Base-by-base conservation (phyloP, 129 eudicot species). In the Deinandra increscens region DNA sequence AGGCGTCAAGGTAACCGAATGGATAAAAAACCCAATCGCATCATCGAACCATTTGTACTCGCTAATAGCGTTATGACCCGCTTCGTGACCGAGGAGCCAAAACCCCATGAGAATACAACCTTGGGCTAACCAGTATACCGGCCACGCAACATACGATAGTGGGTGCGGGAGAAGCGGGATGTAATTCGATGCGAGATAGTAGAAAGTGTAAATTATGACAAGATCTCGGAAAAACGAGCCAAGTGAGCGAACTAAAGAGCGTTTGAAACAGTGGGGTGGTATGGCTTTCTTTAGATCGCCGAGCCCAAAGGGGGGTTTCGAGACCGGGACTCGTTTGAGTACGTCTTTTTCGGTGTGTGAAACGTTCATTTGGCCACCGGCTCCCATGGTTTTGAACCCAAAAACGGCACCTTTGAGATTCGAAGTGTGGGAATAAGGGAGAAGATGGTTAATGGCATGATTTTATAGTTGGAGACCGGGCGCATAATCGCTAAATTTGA, bases 241-340 rank as follows among this genome's bases (percentile, higher is more conserved):
- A 29, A 77, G 44, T 1, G 81, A 77, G n/a, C 76, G 61, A 23
- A 54, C 4, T 9, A 70, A 70, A 7, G 76, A 77, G 1, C 77
- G 81, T 53, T 70, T 62, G 42, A 77, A 77, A 54, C 77, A 77
- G 26, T 77, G 81, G 1, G 81, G 81, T 49, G 81, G 81, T 43
- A 70, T 42, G 72, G 81, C 63, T 70, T 64, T 77, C 23, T 77
- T 77, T 51, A 77, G 69, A 48, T 77, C 77, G 0, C 77, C 48
- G 11, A 77, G 12, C 7, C 72, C 63, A 49, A 77, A 77, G 0
- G 81, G 81, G 1, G 81, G 71, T 51, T 77, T 77, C 0, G 66
- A 3, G 49, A 53, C 44, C 4, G 72, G 72, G 39, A 64, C 81
- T 1, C 70, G 73, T 75, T 75, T 75, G 9, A 68, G 66, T 33